Conservation (phyloP, 345 rosid species). For the Eucalyptus sp. region DNA sequence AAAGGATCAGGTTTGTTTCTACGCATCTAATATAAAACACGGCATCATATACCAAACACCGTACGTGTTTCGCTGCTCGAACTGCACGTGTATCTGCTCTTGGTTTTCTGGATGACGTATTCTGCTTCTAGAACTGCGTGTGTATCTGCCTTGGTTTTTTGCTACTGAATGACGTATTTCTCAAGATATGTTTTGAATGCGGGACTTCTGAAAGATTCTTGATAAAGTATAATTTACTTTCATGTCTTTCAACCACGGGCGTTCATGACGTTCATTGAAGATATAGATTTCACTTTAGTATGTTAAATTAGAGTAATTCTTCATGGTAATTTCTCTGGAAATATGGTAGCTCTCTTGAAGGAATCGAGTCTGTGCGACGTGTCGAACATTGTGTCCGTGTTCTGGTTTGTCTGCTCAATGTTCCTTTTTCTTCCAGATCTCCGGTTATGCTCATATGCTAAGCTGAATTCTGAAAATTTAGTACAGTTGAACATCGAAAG, state of each 20-base stretch:
- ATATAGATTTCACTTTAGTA: background rate
- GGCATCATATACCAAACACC: background rate
- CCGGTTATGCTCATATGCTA: background rate
- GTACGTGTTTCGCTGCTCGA: background rate
- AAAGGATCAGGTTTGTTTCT: constrained; percentile 71
- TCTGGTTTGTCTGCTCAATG: background rate
- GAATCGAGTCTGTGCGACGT: background rate
- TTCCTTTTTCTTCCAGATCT: background rate
- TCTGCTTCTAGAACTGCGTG: background rate
- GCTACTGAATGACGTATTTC: background rate
- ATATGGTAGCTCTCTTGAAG: background rate
- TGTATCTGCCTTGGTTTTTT: background rate
- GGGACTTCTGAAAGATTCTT: background rate
- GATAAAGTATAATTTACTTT: background rate
- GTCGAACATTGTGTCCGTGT: background rate
- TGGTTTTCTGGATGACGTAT: background rate
- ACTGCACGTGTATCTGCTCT: background rate
- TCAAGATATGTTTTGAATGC: background rate
- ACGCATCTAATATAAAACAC: background rate
- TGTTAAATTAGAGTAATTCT: background rate
- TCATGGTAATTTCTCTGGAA: background rate
- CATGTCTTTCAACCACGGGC: background rate
- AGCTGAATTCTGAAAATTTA: background rate
- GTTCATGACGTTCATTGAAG: background rate
- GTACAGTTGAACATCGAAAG: constrained; percentile 71